Evolutionary conservation across 75 land plant species (phyloP).

Genomic region (Pinus taeda): DNA sequence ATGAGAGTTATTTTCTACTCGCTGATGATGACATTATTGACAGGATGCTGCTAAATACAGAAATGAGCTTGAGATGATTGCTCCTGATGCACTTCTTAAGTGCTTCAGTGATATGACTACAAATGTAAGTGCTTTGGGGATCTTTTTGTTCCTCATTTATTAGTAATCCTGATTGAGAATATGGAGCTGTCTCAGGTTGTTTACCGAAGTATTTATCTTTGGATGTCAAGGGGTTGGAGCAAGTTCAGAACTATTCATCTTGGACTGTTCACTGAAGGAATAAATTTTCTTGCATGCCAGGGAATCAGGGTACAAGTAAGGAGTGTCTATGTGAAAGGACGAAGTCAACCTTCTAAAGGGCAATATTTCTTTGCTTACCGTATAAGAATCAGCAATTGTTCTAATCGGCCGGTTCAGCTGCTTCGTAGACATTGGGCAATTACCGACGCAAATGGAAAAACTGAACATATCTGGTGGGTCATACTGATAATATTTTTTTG

Average conservation of each 20-base stretch:
- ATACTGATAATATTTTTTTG: not conserved
- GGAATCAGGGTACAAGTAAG: conserved; percentile 79
- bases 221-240: no score
- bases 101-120: conserved; percentile 91
- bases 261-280: not conserved
- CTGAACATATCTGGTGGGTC: conserved; percentile 65
- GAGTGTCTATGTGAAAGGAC: conserved; percentile 71
- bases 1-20: not conserved
- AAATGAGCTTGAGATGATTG: conserved; percentile 57
- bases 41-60: conserved; percentile 81
- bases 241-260: not conserved
- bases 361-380: conserved; percentile 79
- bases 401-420: conserved; percentile 68
- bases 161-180: not conserved
- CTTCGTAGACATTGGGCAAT: conserved; percentile 81
- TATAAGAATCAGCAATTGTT: conserved; percentile 72
- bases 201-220: no score
- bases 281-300: conserved; percentile 20
- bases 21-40: conserved; percentile 1
- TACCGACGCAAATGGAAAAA: conserved; percentile 72
- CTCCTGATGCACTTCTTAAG: conserved; percentile 59
- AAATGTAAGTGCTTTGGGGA: conserved; percentile 33
- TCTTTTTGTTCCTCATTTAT: not conserved
- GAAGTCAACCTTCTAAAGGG: conserved; percentile 68
- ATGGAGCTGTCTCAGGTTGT: not conserved